A percentile compares a stretch with the other conserved stretches of the same genome.
These are phyloP conservation scores for Colletotrichum sp. DNA, from an alignment of 2,329 filamentous ascomycete genomes.

Conservation along the genomic window DNA sequence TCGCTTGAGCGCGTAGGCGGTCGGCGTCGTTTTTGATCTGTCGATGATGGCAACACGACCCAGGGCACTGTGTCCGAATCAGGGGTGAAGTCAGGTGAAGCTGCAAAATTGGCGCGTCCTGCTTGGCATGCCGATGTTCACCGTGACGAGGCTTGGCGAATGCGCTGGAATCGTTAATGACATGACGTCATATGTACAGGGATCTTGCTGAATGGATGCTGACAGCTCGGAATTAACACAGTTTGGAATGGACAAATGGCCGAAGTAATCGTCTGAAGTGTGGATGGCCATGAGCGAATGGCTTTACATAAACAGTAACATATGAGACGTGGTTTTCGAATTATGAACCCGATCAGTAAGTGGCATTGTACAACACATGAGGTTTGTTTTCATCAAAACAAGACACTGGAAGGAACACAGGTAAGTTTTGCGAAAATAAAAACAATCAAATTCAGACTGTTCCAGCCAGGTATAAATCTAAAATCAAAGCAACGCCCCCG, in stretches of 20 bases:
- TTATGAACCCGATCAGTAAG: neutral
- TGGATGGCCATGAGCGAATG: neutral
- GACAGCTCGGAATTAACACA: neutral
- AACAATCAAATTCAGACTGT: neutral
- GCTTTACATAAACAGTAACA: neutral
- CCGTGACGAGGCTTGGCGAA: no score
- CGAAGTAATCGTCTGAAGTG: neutral
- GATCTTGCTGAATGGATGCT: neutral
- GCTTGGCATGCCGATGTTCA: neutral
- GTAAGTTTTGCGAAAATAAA: neutral
- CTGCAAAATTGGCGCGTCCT: neutral
- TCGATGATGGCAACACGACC: neutral
- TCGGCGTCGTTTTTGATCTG: neutral
- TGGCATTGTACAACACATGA: neutral
- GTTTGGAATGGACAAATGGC: neutral
- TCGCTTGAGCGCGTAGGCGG: neutral
- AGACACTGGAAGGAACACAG: accelerated
- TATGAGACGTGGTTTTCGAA: accelerated
- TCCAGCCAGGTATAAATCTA: constrained; percentile 12
- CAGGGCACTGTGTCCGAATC: neutral
- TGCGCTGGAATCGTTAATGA: neutral
- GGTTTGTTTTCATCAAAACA: neutral
- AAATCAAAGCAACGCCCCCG: neutral
- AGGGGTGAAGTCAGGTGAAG: neutral
- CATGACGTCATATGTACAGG: neutral